Conservation (phyloP, 192 early-diverging fungal genomes). For the Radiomyces spectabilis region DNA sequence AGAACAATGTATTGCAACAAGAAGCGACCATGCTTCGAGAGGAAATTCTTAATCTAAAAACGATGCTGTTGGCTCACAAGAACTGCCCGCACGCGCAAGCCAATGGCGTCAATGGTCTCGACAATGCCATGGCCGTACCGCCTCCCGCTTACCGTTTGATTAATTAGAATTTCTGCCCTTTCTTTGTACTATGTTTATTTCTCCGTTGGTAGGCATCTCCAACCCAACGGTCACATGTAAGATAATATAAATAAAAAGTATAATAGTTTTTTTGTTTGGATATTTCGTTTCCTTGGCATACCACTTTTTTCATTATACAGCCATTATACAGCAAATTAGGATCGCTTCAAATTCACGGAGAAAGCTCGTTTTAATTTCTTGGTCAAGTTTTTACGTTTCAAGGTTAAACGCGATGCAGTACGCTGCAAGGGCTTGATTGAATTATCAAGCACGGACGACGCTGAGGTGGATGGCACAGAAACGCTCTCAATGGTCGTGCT, state of each 20-base stretch:
- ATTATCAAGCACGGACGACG: too few relatives aligned
- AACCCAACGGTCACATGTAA: too few relatives aligned
- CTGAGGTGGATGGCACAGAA: too few relatives aligned
- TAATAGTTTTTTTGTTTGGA: not conserved
- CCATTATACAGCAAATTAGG: too few relatives aligned
- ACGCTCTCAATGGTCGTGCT: too few relatives aligned
- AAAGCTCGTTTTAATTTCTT: not conserved
- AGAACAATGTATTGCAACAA: slow-evolving; percentile 55
- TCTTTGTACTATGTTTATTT: too few relatives aligned
- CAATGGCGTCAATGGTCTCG: slow-evolving; percentile 43
- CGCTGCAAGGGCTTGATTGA: not conserved
- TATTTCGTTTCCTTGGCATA: not conserved
- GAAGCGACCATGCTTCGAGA: slow-evolving; percentile 55
- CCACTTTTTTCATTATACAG: not conserved
- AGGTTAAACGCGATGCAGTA: not conserved
- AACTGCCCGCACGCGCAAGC: slow-evolving; percentile 62
- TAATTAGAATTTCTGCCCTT: not conserved
- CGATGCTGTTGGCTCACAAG: slow-evolving; percentile 60
- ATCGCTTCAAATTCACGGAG: too few relatives aligned
- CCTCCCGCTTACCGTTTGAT: not conserved
- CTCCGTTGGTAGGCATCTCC: too few relatives aligned
- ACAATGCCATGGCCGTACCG: not conserved
- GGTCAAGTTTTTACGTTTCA: slow-evolving; percentile 1
- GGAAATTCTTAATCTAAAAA: slow-evolving; percentile 66
- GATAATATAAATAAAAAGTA: not conserved